Percentiles rank a stretch among this genome's conserved stretches.
phyloP scores from a whole-genome alignment of 1,284 basidiomycete genomes.

The Ceratobasidium sp. region DNA sequence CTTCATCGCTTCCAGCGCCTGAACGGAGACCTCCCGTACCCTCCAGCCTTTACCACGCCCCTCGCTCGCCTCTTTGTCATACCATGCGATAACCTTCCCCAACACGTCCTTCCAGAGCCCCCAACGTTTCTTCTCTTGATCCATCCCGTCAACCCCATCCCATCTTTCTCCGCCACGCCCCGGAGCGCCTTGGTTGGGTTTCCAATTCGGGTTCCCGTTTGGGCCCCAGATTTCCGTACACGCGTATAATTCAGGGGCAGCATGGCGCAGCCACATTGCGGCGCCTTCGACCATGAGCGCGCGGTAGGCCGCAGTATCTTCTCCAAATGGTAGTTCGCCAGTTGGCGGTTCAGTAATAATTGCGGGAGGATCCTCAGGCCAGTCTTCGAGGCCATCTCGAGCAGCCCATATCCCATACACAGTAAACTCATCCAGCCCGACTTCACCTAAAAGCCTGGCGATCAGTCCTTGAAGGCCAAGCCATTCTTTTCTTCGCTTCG shows the following conservation, averaged over 20 bases:
- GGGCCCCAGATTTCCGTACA: constrained; percentile 34
- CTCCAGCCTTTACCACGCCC: constrained; percentile 23
- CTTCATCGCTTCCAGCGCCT: constrained; percentile 23
- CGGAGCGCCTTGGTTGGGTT: constrained; percentile 8
- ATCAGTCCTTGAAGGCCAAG: constrained; percentile 14
- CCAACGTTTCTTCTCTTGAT: constrained; percentile 30
- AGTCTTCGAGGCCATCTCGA: constrained; percentile 28
- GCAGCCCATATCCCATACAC: constrained; percentile 9
- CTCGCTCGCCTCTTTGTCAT: constrained; percentile 22
- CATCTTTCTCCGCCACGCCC: constrained; percentile 21
- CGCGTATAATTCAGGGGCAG: constrained; percentile 14
- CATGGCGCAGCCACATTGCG: constrained; percentile 4
- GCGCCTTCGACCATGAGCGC: constrained; percentile 21
- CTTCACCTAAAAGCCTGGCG: constrained; percentile 8
- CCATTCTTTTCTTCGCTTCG: constrained; percentile 1
- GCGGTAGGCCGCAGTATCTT: constrained; percentile 24
- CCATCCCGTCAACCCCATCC: constrained; percentile 32
- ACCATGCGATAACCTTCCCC: constrained; percentile 13
- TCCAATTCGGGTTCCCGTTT: constrained; percentile 33
- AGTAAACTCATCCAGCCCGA: neutral
- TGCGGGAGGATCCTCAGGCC: constrained; percentile 3
- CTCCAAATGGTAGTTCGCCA: neutral
- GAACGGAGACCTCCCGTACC: neutral
- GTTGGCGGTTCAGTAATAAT: neutral
- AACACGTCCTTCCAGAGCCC: constrained; percentile 21